These are phyloP conservation scores for Amyloporia xantha DNA, from an alignment of 768 basidiomycete species.

Conservation along the genomic window DNA sequence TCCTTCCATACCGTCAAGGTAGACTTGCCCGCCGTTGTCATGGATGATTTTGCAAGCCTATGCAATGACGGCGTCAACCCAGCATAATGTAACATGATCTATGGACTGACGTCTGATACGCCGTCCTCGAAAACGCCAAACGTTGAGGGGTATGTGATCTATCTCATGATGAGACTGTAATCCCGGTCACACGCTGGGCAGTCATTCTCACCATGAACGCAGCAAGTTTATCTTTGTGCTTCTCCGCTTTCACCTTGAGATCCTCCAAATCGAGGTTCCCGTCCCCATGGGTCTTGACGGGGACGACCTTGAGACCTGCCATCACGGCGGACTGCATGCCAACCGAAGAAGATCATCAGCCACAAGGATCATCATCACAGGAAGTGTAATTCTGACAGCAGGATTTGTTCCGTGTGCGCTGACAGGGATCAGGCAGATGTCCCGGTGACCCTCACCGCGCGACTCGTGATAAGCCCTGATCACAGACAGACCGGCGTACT, in stretches of 20 bases:
- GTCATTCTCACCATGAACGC: slow-evolving; percentile 75
- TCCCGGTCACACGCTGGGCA: no score
- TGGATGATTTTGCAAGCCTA: slow-evolving; percentile 93
- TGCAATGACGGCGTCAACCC: slow-evolving; percentile 7
- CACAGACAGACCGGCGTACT: slow-evolving; percentile 92
- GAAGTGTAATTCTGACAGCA: slow-evolving; percentile 54
- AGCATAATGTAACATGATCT: neutral
- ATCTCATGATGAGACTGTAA: no score
- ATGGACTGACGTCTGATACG: slow-evolving; percentile 53
- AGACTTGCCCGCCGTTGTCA: slow-evolving; percentile 93
- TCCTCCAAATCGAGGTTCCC: slow-evolving; percentile 89
- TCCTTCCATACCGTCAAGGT: slow-evolving; percentile 67
- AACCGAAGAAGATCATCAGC: slow-evolving; percentile 13
- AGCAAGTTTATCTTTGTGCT: slow-evolving; percentile 87
- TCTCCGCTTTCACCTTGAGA: slow-evolving; percentile 78
- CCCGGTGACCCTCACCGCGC: slow-evolving; percentile 74
- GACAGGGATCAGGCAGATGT: slow-evolving; percentile 90
- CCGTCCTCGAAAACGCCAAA: slow-evolving; percentile 97
- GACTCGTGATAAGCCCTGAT: slow-evolving; percentile 94
- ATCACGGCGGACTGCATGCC: slow-evolving; percentile 92
- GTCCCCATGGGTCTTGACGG: slow-evolving; percentile 84
- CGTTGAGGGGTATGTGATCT: slow-evolving; percentile 96
- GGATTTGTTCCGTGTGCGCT: slow-evolving; percentile 99
- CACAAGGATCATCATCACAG: no score
- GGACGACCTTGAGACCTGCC: slow-evolving; percentile 94